These are phyloP conservation scores for Balansia obtecta DNA, from an alignment of 2,329 filamentous ascomycete species.

Conservation along the genomic window DNA sequence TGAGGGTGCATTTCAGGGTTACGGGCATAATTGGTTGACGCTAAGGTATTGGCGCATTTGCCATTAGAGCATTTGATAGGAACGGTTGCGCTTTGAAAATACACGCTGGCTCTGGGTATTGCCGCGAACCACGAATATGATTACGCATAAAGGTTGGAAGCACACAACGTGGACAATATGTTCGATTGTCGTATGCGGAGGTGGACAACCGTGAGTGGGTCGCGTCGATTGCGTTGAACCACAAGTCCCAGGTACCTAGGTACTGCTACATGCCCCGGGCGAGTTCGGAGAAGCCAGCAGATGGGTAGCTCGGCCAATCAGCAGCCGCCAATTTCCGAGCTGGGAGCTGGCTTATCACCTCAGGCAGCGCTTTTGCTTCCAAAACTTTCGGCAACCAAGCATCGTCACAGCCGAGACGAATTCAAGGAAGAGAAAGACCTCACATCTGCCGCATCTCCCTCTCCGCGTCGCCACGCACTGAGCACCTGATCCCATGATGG, in stretches of 20 bases:
- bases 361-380: conserved; percentile 26
- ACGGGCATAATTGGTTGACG: not conserved
- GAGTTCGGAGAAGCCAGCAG: conserved; percentile 14
- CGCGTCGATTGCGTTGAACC: not conserved
- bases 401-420: conserved; percentile 22
- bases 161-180: not conserved
- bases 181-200: not conserved
- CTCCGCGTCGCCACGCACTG: conserved; percentile 7
- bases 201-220: not conserved
- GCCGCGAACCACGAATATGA: no score
- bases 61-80: not conserved
- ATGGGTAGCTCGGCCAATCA: conserved; percentile 29
- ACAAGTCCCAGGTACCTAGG: no score
- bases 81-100: not conserved
- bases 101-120: no score
- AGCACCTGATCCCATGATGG: conserved; percentile 35
- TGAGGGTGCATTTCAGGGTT: no score
- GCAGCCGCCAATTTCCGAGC: conserved; percentile 32
- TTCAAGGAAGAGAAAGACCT: conserved; percentile 33
- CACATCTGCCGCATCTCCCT: conserved; percentile 19
- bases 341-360: conserved; percentile 24
- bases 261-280: conserved; percentile 16
- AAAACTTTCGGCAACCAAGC: conserved; percentile 29
- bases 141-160: no score
- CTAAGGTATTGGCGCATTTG: not conserved